Evolutionary conservation across 2,329 filamentous ascomycete species (phyloP), one percentile per base, ranked within the genome.

Genomic region (Fusarium sp.): DNA sequence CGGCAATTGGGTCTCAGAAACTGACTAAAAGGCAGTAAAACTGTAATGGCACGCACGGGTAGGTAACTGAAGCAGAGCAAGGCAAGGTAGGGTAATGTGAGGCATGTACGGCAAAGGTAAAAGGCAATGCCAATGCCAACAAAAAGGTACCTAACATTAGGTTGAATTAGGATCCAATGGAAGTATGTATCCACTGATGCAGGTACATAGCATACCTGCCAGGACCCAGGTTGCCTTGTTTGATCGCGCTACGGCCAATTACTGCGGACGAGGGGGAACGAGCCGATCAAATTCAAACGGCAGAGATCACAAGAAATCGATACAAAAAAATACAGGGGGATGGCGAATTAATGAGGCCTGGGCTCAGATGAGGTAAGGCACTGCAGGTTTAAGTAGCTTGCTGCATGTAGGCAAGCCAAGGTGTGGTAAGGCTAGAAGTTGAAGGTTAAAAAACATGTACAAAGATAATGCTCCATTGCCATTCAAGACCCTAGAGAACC

Each of bases 211-310:
- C 34, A n/a, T 36, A 5, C 34, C 34, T 10, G 15, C 17, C 26
- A 28, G 32, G 32, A 34, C 15, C 15, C 17, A 36, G 34, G 34
- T 71, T 50, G 50, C 58, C 51, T 70, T 71, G 56, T 73, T 67
- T 73, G 68, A 72, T 73, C 50, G 65, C 63, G 67, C 64, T 71
- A 65, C 53, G 58, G 61, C 68, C 66, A 67, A 65, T 62, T 63
- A 56, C 60, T 59, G 38, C 24, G 50, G 58, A 58, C 52, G 20
- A 58, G 61, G 45, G 56, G 55, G 55, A 67, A 58, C 30, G 48
- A 62, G 34, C 62, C 50, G 56, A 65, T 38, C 38, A 45, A 50
- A 68, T 43, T 39, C 63, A 64, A 72, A 70, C 70, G 55, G 55
- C 44, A 53, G 26, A 51, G 19, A 36, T 36, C 34, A n/a, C 8